Conservation (phyloP, 2,329 filamentous ascomycete species). For the Coniosporium tulheliwenetii region DNA sequence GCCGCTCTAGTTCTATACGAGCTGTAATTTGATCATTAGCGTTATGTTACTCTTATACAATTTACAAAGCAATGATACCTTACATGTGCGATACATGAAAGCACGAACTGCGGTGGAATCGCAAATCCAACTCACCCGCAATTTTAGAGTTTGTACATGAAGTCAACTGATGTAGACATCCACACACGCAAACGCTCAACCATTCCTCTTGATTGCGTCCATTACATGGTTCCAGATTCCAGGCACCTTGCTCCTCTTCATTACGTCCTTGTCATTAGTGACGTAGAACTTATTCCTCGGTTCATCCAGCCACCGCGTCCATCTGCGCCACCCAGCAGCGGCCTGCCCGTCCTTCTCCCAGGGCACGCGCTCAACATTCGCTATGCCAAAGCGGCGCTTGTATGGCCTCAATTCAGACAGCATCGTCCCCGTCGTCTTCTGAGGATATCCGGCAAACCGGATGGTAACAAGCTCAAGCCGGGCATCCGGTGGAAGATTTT, state of each 20-base stretch:
- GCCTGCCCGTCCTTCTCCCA: background rate
- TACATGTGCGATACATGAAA: too few relatives aligned
- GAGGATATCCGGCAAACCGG: conserved; percentile 22
- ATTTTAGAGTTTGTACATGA: too few relatives aligned
- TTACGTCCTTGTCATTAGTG: background rate
- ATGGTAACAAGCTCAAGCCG: conserved; percentile 24
- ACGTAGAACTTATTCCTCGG: background rate
- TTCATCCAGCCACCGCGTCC: background rate
- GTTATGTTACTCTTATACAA: too few relatives aligned
- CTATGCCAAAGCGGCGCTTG: conserved; percentile 13
- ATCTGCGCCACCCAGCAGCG: background rate
- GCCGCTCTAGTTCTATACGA: too few relatives aligned
- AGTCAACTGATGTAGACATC: too few relatives aligned
- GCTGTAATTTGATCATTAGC: too few relatives aligned
- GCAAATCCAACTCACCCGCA: too few relatives aligned
- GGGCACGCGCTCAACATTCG: conserved; percentile 12
- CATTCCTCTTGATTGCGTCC: background rate
- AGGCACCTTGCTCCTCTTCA: background rate
- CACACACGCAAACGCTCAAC: too few relatives aligned
- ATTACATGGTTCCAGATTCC: conserved; percentile 1
- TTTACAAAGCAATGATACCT: too few relatives aligned
- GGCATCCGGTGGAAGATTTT: conserved; percentile 26
- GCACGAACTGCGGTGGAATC: too few relatives aligned
- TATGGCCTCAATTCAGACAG: conserved; percentile 11
- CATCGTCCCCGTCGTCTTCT: conserved; percentile 12